Percentiles rank a stretch among this genome's conserved stretches.
Conservation (phyloP, 768 basidiomycete species). For the Gloeopeniophorella convolvens region DNA sequence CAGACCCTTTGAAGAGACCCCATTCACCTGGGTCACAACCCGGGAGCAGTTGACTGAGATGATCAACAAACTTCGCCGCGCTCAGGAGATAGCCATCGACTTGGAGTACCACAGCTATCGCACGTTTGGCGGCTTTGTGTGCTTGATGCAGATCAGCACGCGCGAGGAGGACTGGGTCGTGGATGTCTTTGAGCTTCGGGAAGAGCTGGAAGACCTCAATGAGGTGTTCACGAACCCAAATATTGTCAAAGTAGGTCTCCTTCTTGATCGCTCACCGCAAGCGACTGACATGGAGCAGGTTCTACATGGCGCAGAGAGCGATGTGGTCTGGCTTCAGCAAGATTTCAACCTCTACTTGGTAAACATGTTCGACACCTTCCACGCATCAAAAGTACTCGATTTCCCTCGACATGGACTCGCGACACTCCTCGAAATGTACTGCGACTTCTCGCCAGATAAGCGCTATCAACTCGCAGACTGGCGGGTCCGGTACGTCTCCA, state of each 20-base stretch:
- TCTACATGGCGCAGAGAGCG: slow-evolving; percentile 91
- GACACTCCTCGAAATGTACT: slow-evolving; percentile 79
- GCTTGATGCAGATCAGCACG: slow-evolving; percentile 89
- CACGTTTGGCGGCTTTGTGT: slow-evolving; percentile 80
- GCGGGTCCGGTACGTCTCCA: slow-evolving; percentile 67
- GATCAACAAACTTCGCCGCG: slow-evolving; percentile 57
- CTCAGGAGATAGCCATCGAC: slow-evolving; percentile 86
- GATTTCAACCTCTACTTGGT: slow-evolving; percentile 93
- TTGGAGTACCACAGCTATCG: slow-evolving; percentile 91
- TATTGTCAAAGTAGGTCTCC: slow-evolving; percentile 67
- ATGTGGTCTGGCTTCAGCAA: slow-evolving; percentile 94
- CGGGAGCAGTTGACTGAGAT: slow-evolving; percentile 49
- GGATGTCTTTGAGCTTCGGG: slow-evolving; percentile 70
- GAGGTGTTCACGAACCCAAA: slow-evolving; percentile 80
- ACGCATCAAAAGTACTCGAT: slow-evolving; percentile 84
- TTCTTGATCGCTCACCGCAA: not conserved
- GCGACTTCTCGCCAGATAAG: slow-evolving; percentile 88
- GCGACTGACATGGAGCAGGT: slow-evolving; percentile 42
- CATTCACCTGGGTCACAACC: slow-evolving; percentile 68
- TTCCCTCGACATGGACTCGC: slow-evolving; percentile 83
- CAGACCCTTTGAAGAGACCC: slow-evolving; percentile 53
- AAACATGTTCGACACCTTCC: slow-evolving; percentile 95
- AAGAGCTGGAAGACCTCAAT: slow-evolving; percentile 67
- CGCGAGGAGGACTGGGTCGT: slow-evolving; percentile 81
- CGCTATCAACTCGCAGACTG: slow-evolving; percentile 96